Conservation (phyloP, 768 basidiomycete species). For the Psilocybe cubensis region DNA sequence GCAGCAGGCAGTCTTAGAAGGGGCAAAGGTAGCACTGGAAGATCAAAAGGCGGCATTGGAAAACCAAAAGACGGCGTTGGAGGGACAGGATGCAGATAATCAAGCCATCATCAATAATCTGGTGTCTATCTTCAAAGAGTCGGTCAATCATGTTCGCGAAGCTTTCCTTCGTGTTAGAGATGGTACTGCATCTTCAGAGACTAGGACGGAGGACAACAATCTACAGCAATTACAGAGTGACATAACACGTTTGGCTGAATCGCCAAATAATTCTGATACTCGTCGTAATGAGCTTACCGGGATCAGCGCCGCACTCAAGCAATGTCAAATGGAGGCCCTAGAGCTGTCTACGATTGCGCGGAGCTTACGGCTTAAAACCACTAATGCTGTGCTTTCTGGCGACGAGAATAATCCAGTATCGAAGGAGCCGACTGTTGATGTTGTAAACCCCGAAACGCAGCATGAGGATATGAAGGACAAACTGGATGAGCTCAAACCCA, state of each 20-base stretch:
- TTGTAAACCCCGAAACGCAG: conserved; percentile 18
- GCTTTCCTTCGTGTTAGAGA: conserved; percentile 13
- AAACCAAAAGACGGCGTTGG: no score
- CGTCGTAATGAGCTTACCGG: conserved; percentile 16
- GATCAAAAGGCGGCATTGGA: neutral
- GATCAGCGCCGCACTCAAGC: conserved; percentile 4
- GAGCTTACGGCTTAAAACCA: conserved; percentile 19
- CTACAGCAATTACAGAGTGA: conserved; percentile 16
- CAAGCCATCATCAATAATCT: conserved; percentile 39
- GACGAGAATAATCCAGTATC: conserved; percentile 35
- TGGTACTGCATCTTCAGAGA: conserved; percentile 2
- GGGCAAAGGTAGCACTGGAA: neutral
- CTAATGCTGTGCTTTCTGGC: conserved; percentile 24
- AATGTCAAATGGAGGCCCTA: conserved; percentile 14
- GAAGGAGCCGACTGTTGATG: conserved; percentile 26
- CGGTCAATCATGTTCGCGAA: conserved; percentile 28
- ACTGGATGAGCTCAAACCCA: conserved; percentile 33
- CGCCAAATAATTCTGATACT: conserved; percentile 12
- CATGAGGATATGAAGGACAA: conserved; percentile 29
- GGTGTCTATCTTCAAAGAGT: conserved; percentile 41
- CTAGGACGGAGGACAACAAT: conserved; percentile 2
- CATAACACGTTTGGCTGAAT: neutral
- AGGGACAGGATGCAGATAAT: conserved; percentile 24
- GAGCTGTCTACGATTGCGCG: conserved; percentile 12
- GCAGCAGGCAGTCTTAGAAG: conserved; percentile 26